phyloP scores from a whole-genome alignment of 2,329 filamentous ascomycete species.

The Hypoxylon sp. region DNA sequence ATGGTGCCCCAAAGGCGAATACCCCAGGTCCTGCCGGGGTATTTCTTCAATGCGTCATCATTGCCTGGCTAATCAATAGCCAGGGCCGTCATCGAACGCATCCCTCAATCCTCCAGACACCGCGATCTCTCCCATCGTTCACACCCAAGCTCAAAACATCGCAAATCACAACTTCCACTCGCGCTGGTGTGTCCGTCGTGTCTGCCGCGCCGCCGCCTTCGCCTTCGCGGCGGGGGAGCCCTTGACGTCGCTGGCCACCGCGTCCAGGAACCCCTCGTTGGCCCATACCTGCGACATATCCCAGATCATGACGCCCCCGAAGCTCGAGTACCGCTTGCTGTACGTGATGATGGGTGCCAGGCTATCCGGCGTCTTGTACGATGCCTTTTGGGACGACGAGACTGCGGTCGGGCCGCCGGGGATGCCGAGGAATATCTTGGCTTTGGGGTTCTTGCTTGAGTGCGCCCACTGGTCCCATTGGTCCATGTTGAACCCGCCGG shows the following conservation, averaged over 20 bases:
- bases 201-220: conserved; percentile 6
- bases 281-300: conserved; percentile 72
- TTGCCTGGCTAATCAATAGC: background rate
- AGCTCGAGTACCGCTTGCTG: conserved; percentile 67
- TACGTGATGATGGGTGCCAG: conserved; percentile 67
- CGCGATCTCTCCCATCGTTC: background rate
- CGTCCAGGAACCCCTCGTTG: conserved; percentile 68
- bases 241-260: conserved; percentile 54
- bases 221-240: conserved; percentile 15
- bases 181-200: conserved; percentile 31
- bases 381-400: conserved; percentile 56
- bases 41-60: background rate
- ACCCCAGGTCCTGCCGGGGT: background rate
- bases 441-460: conserved; percentile 69
- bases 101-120: background rate
- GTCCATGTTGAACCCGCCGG: conserved; percentile 70
- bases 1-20: conserved; percentile 3
- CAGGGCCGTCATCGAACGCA: background rate
- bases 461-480: conserved; percentile 76
- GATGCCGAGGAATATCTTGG: conserved; percentile 73
- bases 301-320: conserved; percentile 78
- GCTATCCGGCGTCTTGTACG: conserved; percentile 62
- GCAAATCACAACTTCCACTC: conserved; percentile 22
- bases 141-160: background rate
- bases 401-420: conserved; percentile 69